Evolutionary conservation across 2,329 filamentous ascomycete genomes (phyloP), one percentile per base, ranked within the genome.

Genomic region (Venturia effusa): DNA sequence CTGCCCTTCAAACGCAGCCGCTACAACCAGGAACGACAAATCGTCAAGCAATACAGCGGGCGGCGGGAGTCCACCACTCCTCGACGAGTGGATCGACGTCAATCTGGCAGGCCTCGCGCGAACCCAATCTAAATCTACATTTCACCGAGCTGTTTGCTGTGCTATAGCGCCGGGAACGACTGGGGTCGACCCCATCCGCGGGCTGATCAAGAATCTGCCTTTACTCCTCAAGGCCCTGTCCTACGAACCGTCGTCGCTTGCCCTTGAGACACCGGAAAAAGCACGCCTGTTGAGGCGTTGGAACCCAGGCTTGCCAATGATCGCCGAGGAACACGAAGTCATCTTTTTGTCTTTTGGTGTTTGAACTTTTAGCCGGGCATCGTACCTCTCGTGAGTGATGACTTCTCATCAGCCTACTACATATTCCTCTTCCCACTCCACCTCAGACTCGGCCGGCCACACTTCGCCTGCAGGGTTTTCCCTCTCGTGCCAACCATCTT

Each of bases 311-410:
- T 34, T 57, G 51, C 51, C 6, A 57, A 57, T 7, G 51, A 57
- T 57, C 51, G 51, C 51, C 51, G 51, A 57, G 51, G 51, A n/a
- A 57, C 51, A 34, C 51, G 51, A 57, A 57, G 51, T 57, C 51
- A 57, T 57, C 51, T 57, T 34, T 57, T 57, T 57, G 51, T 34
- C 51, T 57, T 57, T 57, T 32, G 51, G 51, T 57, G 51, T 57
- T 10, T 57, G 51, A n/a, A 57, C 4, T 4, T 34, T 34, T n/a
- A 10, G 51, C 51, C 51, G 51, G 51, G 7, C 27, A 32, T 57
- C 27, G 7, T 57, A 57, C 34, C 51, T 57, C 51, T 57, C 27
- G 51, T 57, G 51, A 57, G 51, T 57, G 51, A 57, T 57, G 51
- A 57, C 27, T 10, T 57, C 51, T 57, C 51, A 57, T 57, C 51